These are phyloP conservation scores for Pulicaria dysenterica DNA, from an alignment of 129 eudicot species.

Conservation along the genomic window DNA sequence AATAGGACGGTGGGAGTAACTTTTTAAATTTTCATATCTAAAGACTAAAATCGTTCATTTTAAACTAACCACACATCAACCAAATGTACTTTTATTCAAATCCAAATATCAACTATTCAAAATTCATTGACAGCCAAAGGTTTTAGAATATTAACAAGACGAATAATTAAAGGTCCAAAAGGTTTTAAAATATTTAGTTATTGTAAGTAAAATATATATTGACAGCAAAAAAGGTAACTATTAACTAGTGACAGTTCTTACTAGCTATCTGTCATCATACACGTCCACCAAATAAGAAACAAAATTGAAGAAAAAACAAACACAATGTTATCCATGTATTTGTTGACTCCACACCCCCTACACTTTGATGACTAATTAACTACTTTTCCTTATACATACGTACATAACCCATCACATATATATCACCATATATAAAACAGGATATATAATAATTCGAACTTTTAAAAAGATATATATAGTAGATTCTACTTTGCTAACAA, in stretches of 20 bases:
- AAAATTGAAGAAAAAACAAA: conserved; percentile 24
- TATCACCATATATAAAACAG: too few relatives aligned
- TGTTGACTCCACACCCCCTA: conserved; percentile 33
- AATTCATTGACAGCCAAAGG: too few relatives aligned
- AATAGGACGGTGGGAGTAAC: too few relatives aligned
- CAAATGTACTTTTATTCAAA: too few relatives aligned
- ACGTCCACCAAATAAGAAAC: conserved; percentile 25
- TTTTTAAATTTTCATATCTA: too few relatives aligned
- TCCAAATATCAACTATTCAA: too few relatives aligned
- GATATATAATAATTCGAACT: too few relatives aligned
- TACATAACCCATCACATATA: too few relatives aligned
- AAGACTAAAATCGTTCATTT: too few relatives aligned
- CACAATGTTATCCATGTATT: conserved; percentile 24
- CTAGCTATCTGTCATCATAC: conserved; percentile 18
- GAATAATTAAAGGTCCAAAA: neutral
- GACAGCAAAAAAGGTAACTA: conserved; percentile 5
- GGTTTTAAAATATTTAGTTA: neutral
- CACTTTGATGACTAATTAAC: conserved; percentile 20
- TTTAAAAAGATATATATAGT: too few relatives aligned
- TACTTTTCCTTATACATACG: conserved; percentile 18
- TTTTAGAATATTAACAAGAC: neutral
- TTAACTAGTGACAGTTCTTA: neutral
- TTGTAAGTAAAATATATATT: neutral
- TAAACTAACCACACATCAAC: too few relatives aligned
- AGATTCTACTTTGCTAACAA: too few relatives aligned